Evolutionary conservation across 345 rosid species (phyloP).

Genomic region (Kernera saxatilis): DNA sequence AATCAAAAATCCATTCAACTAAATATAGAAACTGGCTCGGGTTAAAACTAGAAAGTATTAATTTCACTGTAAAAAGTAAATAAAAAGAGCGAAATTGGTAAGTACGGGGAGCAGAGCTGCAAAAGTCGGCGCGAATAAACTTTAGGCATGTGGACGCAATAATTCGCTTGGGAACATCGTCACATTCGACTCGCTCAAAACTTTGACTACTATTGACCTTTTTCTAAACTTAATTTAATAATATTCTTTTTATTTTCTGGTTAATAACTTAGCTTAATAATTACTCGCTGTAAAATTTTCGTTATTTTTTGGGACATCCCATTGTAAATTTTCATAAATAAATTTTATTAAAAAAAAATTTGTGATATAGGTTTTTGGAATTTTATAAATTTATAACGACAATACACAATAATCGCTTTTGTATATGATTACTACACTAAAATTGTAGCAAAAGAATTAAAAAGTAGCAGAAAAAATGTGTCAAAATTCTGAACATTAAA

Average conservation of each 20-base stretch:
- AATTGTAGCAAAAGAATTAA: no score
- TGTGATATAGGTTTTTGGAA: no score
- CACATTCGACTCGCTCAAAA: background rate
- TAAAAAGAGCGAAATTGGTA: background rate
- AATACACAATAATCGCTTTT: background rate
- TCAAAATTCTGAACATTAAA: no score
- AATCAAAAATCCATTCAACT: background rate
- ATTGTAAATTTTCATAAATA: background rate
- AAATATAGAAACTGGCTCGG: background rate
- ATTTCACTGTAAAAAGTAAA: background rate
- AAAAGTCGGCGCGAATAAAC: slow-evolving; percentile 20
- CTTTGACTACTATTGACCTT: slow-evolving; percentile 23
- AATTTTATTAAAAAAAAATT: no score
- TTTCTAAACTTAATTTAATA: background rate
- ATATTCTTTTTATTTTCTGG: no score
- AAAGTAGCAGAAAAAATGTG: background rate
- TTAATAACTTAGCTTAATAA: no score
- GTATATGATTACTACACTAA: no score
- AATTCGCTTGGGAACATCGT: slow-evolving; percentile 15
- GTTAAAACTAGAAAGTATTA: background rate
- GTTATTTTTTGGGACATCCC: no score
- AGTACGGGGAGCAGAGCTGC: background rate
- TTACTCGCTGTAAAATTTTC: background rate
- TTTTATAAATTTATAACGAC: background rate
- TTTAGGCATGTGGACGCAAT: slow-evolving; percentile 21